Evolutionary conservation across 2,329 filamentous ascomycete genomes (phyloP).

Genomic region (Trematosphaeria pertusa): DNA sequence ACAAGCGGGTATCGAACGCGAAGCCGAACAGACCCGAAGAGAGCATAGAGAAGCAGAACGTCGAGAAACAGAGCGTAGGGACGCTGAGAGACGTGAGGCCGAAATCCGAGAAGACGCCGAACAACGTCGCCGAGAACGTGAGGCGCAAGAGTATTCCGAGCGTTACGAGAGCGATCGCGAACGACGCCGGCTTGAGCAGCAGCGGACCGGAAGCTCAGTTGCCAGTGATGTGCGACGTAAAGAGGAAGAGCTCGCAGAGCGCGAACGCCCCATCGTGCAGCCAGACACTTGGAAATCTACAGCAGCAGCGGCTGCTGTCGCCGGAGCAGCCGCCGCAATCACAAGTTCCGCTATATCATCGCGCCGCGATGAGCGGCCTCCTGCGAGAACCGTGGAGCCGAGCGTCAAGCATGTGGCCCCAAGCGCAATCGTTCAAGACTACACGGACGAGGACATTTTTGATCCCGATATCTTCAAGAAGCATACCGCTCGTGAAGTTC

Average conservation of each 20-base stretch:
- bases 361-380: constrained; percentile 34
- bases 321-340: constrained; percentile 41
- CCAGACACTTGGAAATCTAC: constrained; percentile 47
- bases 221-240: constrained; percentile 42
- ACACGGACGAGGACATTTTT: constrained; percentile 55
- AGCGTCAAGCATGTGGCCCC: constrained; percentile 47
- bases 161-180: constrained; percentile 33
- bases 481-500: constrained; percentile 50
- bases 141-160: constrained; percentile 29
- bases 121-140: constrained; percentile 33
- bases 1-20: constrained; percentile 26
- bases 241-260: constrained; percentile 42
- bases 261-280: constrained; percentile 41
- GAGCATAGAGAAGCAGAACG: constrained; percentile 37
- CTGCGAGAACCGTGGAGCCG: constrained; percentile 29
- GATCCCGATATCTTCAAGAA: constrained; percentile 55
- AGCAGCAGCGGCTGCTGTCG: constrained; percentile 44
- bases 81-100: constrained; percentile 35
- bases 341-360: constrained; percentile 39
- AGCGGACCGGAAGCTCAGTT: constrained; percentile 38
- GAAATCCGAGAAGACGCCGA: constrained; percentile 36
- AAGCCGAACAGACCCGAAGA: constrained; percentile 37
- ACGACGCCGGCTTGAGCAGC: constrained; percentile 33
- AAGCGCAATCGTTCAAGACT: constrained; percentile 41
- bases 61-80: constrained; percentile 31